Percentiles rank a stretch among this genome's conserved stretches.
Conservation (phyloP, 73 alveolate species). For the Tetrahymena thermophila region DNA sequence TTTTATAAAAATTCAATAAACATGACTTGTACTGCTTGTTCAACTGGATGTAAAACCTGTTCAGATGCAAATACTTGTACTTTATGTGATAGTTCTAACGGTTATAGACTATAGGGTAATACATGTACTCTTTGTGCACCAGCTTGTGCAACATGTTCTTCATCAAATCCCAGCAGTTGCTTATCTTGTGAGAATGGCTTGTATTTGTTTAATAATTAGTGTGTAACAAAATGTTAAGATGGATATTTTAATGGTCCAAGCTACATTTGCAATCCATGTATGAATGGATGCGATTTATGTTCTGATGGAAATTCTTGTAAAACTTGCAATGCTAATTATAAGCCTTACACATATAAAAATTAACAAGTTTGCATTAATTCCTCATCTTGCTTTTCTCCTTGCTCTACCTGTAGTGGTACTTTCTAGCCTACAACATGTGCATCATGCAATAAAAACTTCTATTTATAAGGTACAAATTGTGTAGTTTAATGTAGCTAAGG, state of each 20-base stretch:
- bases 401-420: not conserved
- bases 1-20: not conserved
- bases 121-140: not conserved
- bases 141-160: not conserved
- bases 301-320: not conserved
- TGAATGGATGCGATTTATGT: not conserved
- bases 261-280: not conserved
- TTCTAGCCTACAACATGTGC: not conserved
- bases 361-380: not conserved
- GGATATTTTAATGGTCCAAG: not conserved
- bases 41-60: not conserved
- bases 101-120: not conserved
- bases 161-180: not conserved
- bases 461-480: not conserved
- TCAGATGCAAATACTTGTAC: not conserved
- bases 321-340: not conserved
- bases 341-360: not conserved
- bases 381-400: not conserved
- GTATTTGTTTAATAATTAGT: not conserved
- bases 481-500: not conserved
- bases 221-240: not conserved
- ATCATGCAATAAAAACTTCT: not conserved
- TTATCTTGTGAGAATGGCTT: not conserved
- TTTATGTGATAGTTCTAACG: not conserved
- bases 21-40: not conserved